Base-by-base conservation (phyloP, 495 filamentous ascomycete species). In the Xylaria castorea region DNA sequence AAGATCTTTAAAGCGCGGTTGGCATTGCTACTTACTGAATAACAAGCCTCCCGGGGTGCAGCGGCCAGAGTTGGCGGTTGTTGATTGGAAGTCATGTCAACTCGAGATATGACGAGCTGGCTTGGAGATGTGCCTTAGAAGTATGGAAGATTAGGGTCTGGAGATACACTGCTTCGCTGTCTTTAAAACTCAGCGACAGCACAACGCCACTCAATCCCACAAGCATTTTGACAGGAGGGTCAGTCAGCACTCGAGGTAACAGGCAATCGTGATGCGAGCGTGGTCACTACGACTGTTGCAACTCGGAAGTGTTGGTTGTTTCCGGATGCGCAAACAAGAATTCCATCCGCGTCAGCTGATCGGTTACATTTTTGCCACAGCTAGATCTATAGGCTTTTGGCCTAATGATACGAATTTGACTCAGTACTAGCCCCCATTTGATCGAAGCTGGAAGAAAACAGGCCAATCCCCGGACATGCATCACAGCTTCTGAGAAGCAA, bases 1-100 rank as follows among this genome's bases (percentile, higher is more conserved):
- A 85, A 75, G 2, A 48, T 48, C 12, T 68, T 38, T 48, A 85
- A 74, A 22, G 80, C 80, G 53, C 78, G 66, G 30, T 53, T 66
- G 40, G 81, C 73, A 42, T 79, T 81, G 22, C 73, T 66, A 42
- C 76, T 73, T 75, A 78, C 74, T 51, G 71, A 76, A 66, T 73
- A 36, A 27, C 34, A 30, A 32, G 69, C 69, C 38, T 50, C 38
- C 20, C 7, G 18, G n/a, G 38, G 40, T 38, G 40, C 20, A 36
- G 30, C 30, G 38, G 14, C 38, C 14, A 22, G 32, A 8, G 66
- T 32, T 68, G 63, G 51, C 40, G 67, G 64, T 22, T 38, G n/a
- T 64, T 68, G 74, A 30, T 18, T 67, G 55, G 75, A 64, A 57
- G 73, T 71, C 77, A 78, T 79, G 27, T 71, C 70, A 22, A 32